These are phyloP conservation scores for Vitis amurensis DNA, from an alignment of 164 flowering plant species.

Conservation along the genomic window DNA sequence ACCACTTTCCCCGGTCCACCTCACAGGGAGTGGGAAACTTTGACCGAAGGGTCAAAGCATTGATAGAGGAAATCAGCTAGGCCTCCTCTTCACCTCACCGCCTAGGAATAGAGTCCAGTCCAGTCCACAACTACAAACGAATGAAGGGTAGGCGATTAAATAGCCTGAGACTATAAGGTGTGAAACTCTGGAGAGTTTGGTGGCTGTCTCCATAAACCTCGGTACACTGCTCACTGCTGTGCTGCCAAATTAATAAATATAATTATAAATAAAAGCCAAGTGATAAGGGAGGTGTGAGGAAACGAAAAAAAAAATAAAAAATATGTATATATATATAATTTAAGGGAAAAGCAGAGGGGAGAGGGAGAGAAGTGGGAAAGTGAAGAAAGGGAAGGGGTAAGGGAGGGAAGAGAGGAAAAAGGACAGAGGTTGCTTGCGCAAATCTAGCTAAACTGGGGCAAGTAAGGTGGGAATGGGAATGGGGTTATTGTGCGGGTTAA, in stretches of 20 bases:
- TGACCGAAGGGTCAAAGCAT: constrained; percentile 8
- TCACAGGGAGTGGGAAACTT: background rate
- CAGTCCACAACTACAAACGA: background rate
- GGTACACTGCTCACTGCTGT: constrained; percentile 11
- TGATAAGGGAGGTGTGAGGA: no score
- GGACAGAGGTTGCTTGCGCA: constrained; percentile 49
- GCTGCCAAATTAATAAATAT: no score
- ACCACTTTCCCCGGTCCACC: background rate
- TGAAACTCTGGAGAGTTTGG: constrained; percentile 8
- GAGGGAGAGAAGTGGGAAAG: background rate
- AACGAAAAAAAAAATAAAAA: no score
- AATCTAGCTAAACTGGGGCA: constrained; percentile 42
- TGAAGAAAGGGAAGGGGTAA: constrained; percentile 7
- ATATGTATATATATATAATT: no score
- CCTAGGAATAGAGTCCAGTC: constrained; percentile 2
- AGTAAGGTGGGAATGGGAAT: background rate
- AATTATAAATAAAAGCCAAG: no score
- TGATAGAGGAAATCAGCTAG: background rate
- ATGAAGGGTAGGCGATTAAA: constrained; percentile 24
- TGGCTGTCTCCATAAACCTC: constrained; percentile 30
- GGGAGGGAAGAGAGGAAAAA: constrained; percentile 7
- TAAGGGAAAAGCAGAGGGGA: background rate
- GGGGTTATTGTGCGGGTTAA: background rate
- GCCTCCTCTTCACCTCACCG: background rate
- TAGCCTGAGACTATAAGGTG: background rate